These are phyloP conservation scores for Penicillium nucicola DNA, from an alignment of 495 filamentous ascomycete species.

Conservation along the genomic window DNA sequence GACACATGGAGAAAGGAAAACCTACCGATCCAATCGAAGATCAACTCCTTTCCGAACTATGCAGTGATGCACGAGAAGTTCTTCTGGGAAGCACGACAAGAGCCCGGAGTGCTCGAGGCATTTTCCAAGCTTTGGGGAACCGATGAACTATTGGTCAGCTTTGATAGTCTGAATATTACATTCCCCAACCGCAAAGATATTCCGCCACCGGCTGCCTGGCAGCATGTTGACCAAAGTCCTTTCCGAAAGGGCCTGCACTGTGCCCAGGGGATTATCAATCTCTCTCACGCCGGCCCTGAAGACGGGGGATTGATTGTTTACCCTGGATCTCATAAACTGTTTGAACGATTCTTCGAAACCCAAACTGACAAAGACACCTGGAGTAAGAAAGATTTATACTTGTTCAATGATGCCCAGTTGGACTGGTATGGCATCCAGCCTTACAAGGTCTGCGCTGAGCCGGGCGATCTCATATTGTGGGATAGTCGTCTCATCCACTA, in stretches of 20 bases:
- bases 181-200: slow-evolving; percentile 14
- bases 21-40: not conserved
- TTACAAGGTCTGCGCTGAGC: slow-evolving; percentile 26
- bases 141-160: slow-evolving; percentile 28
- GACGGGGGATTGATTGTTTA: slow-evolving; percentile 22
- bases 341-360: slow-evolving; percentile 2
- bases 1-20: slow-evolving; percentile 1
- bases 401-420: not conserved
- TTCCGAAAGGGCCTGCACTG: slow-evolving; percentile 21
- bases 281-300: slow-evolving; percentile 13
- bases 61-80: slow-evolving; percentile 2
- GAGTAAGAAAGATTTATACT: not conserved
- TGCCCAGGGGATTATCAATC: slow-evolving; percentile 36
- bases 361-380: not conserved
- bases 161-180: slow-evolving; percentile 22
- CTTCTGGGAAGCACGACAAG: slow-evolving; percentile 2
- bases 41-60: not conserved
- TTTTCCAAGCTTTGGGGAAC: slow-evolving; percentile 28
- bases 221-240: slow-evolving; percentile 29
- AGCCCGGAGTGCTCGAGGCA: slow-evolving; percentile 1
- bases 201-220: slow-evolving; percentile 22
- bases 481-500: slow-evolving; percentile 31
- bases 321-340: not conserved
- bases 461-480: slow-evolving; percentile 35
- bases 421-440: slow-evolving; percentile 12